phyloP scores from a whole-genome alignment of 2,329 filamentous ascomycete genomes.

The Hysterium pulicare region DNA sequence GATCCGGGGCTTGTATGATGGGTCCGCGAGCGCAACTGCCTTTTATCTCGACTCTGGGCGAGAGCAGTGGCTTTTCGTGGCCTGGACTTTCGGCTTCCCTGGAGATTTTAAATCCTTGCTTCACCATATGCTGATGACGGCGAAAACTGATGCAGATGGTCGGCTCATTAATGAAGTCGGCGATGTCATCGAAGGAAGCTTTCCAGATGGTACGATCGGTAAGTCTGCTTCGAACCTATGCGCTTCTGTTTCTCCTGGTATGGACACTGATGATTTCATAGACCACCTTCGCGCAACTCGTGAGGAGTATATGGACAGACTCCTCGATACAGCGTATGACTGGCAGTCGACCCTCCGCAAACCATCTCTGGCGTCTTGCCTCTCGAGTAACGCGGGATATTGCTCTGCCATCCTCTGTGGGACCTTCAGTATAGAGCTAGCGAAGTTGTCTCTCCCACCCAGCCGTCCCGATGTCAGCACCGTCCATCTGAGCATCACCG shows the following conservation, averaged over 20 bases:
- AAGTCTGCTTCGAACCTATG: too few species aligned
- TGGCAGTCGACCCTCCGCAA: not conserved
- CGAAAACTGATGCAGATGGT: not conserved
- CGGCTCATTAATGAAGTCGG: not conserved
- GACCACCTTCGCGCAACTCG: not conserved
- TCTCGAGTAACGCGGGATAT: not conserved
- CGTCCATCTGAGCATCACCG: not conserved
- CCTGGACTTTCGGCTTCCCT: slow-evolving; percentile 4
- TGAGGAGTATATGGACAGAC: not conserved
- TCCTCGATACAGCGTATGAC: not conserved
- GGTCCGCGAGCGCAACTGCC: not conserved
- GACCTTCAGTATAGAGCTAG: not conserved
- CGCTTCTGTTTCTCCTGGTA: too few species aligned
- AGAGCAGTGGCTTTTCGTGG: slow-evolving; percentile 1
- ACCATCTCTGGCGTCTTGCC: not conserved
- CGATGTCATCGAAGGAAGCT: not conserved
- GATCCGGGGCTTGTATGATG: not conserved
- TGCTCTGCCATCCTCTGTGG: not conserved
- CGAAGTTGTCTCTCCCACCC: not conserved
- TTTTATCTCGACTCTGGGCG: not conserved
- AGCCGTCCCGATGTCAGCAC: not conserved
- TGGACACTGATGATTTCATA: too few species aligned
- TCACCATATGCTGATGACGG: not conserved
- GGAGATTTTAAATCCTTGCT: not conserved
- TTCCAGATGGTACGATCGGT: not conserved